Evolutionary conservation across 306 rosid species (phyloP), one percentile per base, ranked within the genome.

Genomic region (Rubus idaeus): DNA sequence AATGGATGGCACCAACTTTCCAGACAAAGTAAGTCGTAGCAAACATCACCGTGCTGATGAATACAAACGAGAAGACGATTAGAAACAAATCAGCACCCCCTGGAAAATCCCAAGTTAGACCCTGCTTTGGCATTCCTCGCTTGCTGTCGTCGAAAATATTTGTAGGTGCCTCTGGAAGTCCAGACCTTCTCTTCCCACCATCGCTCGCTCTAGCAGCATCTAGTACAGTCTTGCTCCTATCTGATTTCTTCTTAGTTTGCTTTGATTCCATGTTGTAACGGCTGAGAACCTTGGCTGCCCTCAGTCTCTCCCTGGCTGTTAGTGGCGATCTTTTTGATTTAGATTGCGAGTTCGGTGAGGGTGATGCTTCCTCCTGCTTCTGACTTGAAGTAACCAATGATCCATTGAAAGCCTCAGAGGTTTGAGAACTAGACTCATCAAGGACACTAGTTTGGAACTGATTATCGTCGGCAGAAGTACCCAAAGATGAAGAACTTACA

Each of bases 1-100:
- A 94, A 89, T 94, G 97, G 84, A 94, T 94, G 70, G 97, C 98
- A 75, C 98, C 97, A 71, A 88, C 91, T 87, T 92, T 94, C 98
- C 98, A 94, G 75, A 94, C 98, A 69, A 94, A 4, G 86, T 62
- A 94, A 67, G 98, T 94, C 18, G 98, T 94, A 79, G 93, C 93
- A 84, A 94, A 92, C 98, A 94, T 94, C 71, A 90, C 86, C 5
- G 96, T 78, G 79, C 92, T 94, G 81, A 94, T 94, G 20, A 92
- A 84, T 57, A 94, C 96, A 83, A 94, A 90, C 0, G 98, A 94
- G 55, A 90, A 83, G 41, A 68, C 73, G 79, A 94, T 79, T 67
- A 90, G 1, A 63, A 91, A 87, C 67, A 94, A 81, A 75, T 94
- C 98, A 39, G 63, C 67, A 55, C 97, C 96, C 6, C 97, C 97